Conservation (phyloP, 371 early-diverging fungal genomes). For the Mucor irregularis region DNA sequence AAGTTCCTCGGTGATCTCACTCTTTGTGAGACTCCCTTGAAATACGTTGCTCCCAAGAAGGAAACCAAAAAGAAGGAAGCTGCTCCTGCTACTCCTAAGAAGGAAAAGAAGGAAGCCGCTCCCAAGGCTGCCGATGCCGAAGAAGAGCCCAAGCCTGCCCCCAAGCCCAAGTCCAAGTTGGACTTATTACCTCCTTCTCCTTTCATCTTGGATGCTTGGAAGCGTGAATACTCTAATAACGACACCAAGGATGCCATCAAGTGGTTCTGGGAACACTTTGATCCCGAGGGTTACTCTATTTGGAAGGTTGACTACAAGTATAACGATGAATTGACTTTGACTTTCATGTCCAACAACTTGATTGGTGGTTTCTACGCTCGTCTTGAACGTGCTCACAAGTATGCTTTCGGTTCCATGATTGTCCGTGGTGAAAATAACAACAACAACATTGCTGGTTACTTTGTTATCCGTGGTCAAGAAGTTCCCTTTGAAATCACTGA, state of each 20-base stretch:
- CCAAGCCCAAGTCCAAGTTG: conserved; percentile 91
- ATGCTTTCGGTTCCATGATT: conserved; percentile 90
- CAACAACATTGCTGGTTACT: conserved; percentile 92
- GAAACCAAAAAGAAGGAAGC: conserved; percentile 56
- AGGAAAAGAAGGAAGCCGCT: conserved; percentile 66
- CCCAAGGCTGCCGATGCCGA: conserved; percentile 56
- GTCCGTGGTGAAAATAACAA: conserved; percentile 88
- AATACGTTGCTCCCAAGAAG: conserved; percentile 46
- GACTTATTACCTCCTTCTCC: conserved; percentile 85
- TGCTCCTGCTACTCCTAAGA: conserved; percentile 58
- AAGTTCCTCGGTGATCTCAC: conserved; percentile 69
- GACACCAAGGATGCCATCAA: conserved; percentile 86
- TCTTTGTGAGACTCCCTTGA: conserved; percentile 36
- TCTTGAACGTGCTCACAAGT: conserved; percentile 92
- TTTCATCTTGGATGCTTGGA: conserved; percentile 90
- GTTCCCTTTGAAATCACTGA: conserved; percentile 86
- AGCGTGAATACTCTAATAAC: conserved; percentile 96
- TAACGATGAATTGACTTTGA: conserved; percentile 82
- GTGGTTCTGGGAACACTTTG: conserved; percentile 94
- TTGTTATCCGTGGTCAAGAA: conserved; percentile 89
- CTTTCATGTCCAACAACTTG: conserved; percentile 92
- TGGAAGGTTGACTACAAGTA: conserved; percentile 93
- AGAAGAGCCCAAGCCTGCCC: conserved; percentile 68
- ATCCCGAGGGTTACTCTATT: conserved; percentile 85
- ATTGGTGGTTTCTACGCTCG: conserved; percentile 94